Conservation (phyloP, 352 stramenopile species). For the Globisporangium perplexum region DNA sequence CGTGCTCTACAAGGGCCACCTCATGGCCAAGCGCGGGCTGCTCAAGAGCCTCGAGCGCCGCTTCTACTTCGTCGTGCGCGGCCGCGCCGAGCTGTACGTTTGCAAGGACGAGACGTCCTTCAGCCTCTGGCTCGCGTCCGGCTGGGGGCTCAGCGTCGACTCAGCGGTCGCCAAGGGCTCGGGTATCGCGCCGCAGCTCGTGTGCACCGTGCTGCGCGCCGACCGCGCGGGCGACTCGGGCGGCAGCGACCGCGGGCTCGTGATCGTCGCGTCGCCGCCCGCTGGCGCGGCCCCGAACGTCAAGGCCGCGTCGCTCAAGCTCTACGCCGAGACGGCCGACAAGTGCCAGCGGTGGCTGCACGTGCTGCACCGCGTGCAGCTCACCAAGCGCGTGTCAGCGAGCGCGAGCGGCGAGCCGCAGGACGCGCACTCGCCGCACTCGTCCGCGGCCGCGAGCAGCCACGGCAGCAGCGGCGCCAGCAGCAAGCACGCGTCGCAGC, state of each 20-base stretch:
- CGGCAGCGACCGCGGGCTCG: conserved; percentile 34
- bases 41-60: conserved; percentile 61
- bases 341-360: conserved; percentile 44
- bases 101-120: conserved; percentile 68
- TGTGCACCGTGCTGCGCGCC: conserved; percentile 51
- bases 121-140: conserved; percentile 46
- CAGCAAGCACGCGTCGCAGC: background rate
- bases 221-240: conserved; percentile 20
- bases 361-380: conserved; percentile 53
- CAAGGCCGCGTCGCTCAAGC: conserved; percentile 43
- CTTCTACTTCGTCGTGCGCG: conserved; percentile 52
- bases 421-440: conserved; percentile 5
- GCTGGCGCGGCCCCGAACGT: conserved; percentile 18
- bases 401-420: conserved; percentile 8
- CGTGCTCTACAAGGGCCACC: conserved; percentile 35
- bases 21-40: conserved; percentile 34
- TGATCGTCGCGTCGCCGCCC: conserved; percentile 20
- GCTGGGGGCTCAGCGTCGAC: conserved; percentile 27
- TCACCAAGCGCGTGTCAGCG: conserved; percentile 20
- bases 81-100: conserved; percentile 37
- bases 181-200: conserved; percentile 25
- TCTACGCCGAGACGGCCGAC: conserved; percentile 33
- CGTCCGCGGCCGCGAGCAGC: conserved; percentile 5
- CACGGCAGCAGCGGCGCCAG: no score
- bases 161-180: conserved; percentile 19